Conservation (phyloP, 176 grass and related monocot species). For the Hordeum marinum region DNA sequence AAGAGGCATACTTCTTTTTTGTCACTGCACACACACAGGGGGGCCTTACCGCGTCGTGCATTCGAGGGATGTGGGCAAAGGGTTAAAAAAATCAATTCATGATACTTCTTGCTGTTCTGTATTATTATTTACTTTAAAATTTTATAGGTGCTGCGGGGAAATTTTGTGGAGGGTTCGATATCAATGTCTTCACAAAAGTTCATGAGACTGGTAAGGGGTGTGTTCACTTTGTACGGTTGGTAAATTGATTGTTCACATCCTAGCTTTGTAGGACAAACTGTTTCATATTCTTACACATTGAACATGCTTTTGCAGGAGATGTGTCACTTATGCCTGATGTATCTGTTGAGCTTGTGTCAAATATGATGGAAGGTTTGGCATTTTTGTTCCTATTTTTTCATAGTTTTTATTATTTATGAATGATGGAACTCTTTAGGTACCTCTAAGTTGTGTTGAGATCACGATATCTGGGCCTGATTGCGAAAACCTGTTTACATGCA, state of each 20-base stretch:
- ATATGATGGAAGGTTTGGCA: slow-evolving; percentile 64
- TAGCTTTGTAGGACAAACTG: background rate
- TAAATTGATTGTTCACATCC: background rate
- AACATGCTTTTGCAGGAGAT: slow-evolving; percentile 47
- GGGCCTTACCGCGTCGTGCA: background rate
- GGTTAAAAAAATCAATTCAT: background rate
- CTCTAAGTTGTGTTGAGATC: background rate
- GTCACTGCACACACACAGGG: too few species aligned
- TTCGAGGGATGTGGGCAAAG: background rate
- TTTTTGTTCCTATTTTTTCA: slow-evolving; percentile 2
- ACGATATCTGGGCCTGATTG: background rate
- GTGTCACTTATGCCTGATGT: slow-evolving; percentile 65
- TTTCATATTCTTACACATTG: slow-evolving; percentile 11
- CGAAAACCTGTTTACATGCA: slow-evolving; percentile 27
- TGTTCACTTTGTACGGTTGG: background rate
- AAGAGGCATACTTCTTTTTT: background rate
- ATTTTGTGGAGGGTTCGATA: slow-evolving; percentile 92
- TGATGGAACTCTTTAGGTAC: background rate
- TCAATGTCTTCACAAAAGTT: slow-evolving; percentile 68
- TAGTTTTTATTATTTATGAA: background rate
- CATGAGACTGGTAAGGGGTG: slow-evolving; percentile 59
- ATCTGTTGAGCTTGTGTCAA: slow-evolving; percentile 78
- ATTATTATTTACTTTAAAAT: slow-evolving; percentile 2
- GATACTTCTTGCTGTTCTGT: background rate
- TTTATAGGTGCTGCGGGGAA: slow-evolving; percentile 51